Conservation (phyloP, 106 monocot genomes). For the Gastrodia elata region DNA sequence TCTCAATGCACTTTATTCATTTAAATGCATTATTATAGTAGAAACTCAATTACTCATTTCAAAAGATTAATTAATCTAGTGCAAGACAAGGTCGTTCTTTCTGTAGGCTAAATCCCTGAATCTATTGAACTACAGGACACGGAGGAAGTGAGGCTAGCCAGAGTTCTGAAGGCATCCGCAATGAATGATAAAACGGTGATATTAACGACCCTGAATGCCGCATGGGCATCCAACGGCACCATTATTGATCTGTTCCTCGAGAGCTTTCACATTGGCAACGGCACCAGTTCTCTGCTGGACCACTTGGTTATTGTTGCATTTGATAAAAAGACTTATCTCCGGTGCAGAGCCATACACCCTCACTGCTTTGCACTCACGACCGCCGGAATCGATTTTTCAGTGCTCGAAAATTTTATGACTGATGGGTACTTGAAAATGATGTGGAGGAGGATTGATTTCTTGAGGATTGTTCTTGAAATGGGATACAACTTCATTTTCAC, state of each 20-base stretch:
- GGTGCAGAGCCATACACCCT: constrained; percentile 40
- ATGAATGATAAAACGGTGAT: constrained; percentile 57
- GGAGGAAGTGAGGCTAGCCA: constrained; percentile 31
- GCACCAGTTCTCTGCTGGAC: constrained; percentile 38
- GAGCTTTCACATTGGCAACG: constrained; percentile 44
- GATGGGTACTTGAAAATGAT: constrained; percentile 61
- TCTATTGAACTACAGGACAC: constrained; percentile 27
- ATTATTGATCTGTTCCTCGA: constrained; percentile 56
- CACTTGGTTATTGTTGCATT: constrained; percentile 57
- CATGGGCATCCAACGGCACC: constrained; percentile 46
- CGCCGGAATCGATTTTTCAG: constrained; percentile 49
- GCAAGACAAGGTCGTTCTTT: too few species aligned
- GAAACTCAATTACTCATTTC: neutral
- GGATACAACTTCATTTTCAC: constrained; percentile 77
- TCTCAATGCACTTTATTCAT: too few species aligned
- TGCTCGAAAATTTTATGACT: constrained; percentile 52
- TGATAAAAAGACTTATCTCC: constrained; percentile 37
- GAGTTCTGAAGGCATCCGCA: constrained; percentile 36
- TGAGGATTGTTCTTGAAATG: constrained; percentile 44
- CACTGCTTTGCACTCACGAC: constrained; percentile 48
- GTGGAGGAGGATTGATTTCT: constrained; percentile 63
- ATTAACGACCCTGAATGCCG: constrained; percentile 58
- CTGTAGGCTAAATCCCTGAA: too few species aligned
- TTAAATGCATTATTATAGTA: neutral
- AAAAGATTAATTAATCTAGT: neutral